Evolutionary conservation across 768 basidiomycete genomes (phyloP).

Genomic region (Peribolospora kevripleyi): DNA sequence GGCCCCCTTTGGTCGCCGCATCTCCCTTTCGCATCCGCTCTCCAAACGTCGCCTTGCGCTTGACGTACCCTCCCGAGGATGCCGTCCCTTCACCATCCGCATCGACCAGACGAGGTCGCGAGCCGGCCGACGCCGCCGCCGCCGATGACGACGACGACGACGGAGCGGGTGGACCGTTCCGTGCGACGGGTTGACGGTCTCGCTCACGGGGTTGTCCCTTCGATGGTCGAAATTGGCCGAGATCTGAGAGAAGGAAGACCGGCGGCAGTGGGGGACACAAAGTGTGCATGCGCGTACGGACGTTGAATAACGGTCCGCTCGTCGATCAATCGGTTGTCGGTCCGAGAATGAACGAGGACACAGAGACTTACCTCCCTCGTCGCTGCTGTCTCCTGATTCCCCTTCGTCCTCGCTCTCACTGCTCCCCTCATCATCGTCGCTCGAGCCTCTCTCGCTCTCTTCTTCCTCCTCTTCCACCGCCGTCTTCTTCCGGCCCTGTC

Average conservation of each 20-base stretch:
- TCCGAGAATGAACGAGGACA: constrained; percentile 17
- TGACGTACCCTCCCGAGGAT: too few species aligned
- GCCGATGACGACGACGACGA: constrained; percentile 34
- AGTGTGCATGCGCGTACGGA: constrained; percentile 17
- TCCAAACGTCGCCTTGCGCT: constrained; percentile 2
- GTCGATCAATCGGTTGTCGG: constrained; percentile 19
- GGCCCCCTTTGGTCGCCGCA: constrained; percentile 29
- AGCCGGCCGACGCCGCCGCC: constrained; percentile 5
- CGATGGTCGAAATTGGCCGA: constrained; percentile 11
- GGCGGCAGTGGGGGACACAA: neutral
- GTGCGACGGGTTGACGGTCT: constrained; percentile 32
- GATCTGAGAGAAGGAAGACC: constrained; percentile 6
- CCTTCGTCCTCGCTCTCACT: constrained; percentile 21
- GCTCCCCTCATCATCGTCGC: constrained; percentile 10
- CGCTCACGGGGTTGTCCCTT: constrained; percentile 2
- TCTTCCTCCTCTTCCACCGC: constrained; percentile 76
- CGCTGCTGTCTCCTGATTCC: constrained; percentile 20
- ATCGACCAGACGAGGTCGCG: constrained; percentile 2
- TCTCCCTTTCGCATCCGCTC: constrained; percentile 2
- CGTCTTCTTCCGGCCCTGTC: constrained; percentile 31
- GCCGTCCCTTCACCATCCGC: constrained; percentile 5
- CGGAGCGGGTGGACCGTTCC: constrained; percentile 29
- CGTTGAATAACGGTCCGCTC: constrained; percentile 7
- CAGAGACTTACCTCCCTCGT: constrained; percentile 22
- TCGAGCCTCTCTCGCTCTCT: constrained; percentile 17